These are phyloP conservation scores for Phytophthora nicotianae DNA, from an alignment of 352 stramenopile genomes.

Conservation along the genomic window DNA sequence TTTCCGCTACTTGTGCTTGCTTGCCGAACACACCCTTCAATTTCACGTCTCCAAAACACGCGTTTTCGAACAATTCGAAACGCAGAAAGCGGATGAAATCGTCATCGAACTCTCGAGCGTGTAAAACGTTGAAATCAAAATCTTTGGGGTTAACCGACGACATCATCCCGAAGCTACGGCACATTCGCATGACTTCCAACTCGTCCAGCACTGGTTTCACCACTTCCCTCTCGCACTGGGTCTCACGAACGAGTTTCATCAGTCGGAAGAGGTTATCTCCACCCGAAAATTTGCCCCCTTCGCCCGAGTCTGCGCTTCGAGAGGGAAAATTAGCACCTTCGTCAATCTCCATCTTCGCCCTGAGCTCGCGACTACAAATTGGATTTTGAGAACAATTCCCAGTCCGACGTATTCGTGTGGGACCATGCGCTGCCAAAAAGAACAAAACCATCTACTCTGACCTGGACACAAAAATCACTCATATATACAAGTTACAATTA, in stretches of 20 bases:
- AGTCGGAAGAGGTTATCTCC: constrained; percentile 45
- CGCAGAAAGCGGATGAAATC: constrained; percentile 71
- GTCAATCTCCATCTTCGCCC: constrained; percentile 1
- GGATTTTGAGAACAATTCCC: constrained; percentile 1
- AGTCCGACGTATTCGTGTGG: too few species aligned
- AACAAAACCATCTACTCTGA: neutral
- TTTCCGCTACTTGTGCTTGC: constrained; percentile 47
- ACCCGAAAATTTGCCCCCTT: constrained; percentile 5
- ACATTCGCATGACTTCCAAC: constrained; percentile 70
- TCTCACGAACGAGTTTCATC: constrained; percentile 50
- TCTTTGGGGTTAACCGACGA: constrained; percentile 51
- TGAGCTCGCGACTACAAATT: neutral
- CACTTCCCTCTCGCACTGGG: constrained; percentile 69
- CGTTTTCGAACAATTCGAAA: constrained; percentile 43
- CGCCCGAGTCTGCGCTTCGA: neutral
- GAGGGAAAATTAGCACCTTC: neutral
- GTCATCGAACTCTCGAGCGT: constrained; percentile 61
- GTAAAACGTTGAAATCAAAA: constrained; percentile 51
- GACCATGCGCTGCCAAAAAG: neutral
- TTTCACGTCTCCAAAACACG: constrained; percentile 16
- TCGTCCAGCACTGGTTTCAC: constrained; percentile 79
- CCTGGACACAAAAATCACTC: constrained; percentile 1
- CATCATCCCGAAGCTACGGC: constrained; percentile 57
- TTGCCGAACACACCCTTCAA: constrained; percentile 64
- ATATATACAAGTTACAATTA: constrained; percentile 10